Evolutionary conservation across 148 eudicot genomes (phyloP).

Genomic region (Nepenthes mirabilis): DNA sequence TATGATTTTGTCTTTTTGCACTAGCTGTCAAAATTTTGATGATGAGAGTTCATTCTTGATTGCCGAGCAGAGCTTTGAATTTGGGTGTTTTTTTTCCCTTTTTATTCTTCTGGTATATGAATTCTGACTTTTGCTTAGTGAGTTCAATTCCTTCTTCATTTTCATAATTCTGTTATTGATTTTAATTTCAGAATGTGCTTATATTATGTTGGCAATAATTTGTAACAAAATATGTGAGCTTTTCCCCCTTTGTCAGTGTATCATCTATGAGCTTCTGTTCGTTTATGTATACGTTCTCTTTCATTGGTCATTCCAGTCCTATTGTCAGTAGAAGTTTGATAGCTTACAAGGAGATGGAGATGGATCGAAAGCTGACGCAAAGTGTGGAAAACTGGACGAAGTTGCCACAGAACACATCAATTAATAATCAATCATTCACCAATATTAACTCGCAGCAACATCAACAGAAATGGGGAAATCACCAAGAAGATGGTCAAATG

Average conservation of each 20-base stretch:
- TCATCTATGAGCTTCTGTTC: too few species aligned
- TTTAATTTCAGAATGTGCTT: not conserved
- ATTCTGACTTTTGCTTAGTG: too few species aligned
- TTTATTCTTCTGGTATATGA: not conserved
- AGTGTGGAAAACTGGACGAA: conserved; percentile 33
- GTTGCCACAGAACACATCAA: conserved; percentile 17
- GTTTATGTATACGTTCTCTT: too few species aligned
- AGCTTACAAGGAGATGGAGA: conserved; percentile 13
- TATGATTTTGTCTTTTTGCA: too few species aligned
- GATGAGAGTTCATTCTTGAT: too few species aligned
- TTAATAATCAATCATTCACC: conserved; percentile 27
- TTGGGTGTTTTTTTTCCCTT: not conserved
- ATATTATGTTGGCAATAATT: too few species aligned
- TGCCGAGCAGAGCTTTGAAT: not conserved
- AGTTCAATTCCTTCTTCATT: too few species aligned
- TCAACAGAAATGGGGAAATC: conserved; percentile 41
- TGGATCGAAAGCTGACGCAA: conserved; percentile 43
- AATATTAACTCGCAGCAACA: conserved; percentile 27
- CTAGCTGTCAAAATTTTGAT: not conserved
- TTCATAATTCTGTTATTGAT: not conserved
- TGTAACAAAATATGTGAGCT: too few species aligned
- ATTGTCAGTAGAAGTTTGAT: not conserved
- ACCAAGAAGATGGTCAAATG: conserved; percentile 28
- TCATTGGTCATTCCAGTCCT: conserved; percentile 4
- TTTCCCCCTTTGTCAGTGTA: too few species aligned